Base-by-base conservation (phyloP, 768 basidiomycete species). In the Russula vinacea region DNA sequence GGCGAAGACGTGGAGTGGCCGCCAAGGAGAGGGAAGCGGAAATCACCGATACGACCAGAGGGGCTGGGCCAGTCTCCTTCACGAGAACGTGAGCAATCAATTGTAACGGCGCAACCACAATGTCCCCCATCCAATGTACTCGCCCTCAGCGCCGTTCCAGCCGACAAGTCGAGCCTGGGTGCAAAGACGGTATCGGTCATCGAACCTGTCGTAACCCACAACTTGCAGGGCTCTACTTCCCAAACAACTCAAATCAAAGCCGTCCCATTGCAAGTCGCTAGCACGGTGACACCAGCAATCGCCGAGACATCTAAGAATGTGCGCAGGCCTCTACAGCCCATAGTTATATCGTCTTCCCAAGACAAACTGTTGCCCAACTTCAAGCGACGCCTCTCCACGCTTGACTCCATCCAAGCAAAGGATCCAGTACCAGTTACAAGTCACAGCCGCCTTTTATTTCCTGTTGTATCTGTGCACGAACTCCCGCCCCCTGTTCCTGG, bases 401-500 rank as follows among this genome's bases (percentile, higher is more conserved):
- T 42, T 37, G 51, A 4, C 7, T 45, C 52, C 22, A 17, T 35
- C 32, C 42, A 53, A 45, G 14, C 42, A 19, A 32, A 45, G n/a
- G 42, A 8, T 54, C 47, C 17, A 32, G 61, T 26, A 1, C 45
- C 19, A 4, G 35, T 11, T 3, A 24, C 33, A 42, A 35, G 7
- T 53, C 40, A 17, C n/a, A 62, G 44, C 37, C 47, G 54, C 61
- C 61, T 62, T 47, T 56, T 56, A n/a, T 56, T 62, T 33, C 54
- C 61, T 17, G 26, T 35, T 24, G 54, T 22, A 24, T 40, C 61
- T 50, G 19, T 45, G 17, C 61, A 62, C 19, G 7, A 62, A 17
- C 47, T 62, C 40, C 45, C 61, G 40, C 35, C 54, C 17, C 54
- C 61, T 17, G 61, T 26, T 33, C 45, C 26, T 32, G 61, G 54